phyloP scores from a whole-genome alignment of 2,329 filamentous ascomycete genomes.

The Coleophoma cylindrospora region DNA sequence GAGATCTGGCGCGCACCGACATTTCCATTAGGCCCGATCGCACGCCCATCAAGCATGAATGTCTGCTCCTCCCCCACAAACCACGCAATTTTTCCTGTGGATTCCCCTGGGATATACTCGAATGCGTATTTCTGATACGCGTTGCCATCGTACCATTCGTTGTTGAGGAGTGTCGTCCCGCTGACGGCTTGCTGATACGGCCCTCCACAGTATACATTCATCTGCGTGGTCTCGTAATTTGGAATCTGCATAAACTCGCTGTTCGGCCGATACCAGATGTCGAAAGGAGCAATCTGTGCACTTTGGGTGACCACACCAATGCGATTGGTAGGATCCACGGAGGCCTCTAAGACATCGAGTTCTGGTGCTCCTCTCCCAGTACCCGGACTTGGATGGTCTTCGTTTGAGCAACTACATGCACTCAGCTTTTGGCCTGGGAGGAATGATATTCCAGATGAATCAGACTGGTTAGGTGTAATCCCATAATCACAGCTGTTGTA shows the following conservation, averaged over 20 bases:
- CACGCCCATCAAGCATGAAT: constrained; percentile 44
- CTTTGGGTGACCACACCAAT: constrained; percentile 32
- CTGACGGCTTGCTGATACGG: constrained; percentile 51
- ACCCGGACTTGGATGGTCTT: constrained; percentile 62
- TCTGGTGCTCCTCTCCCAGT: constrained; percentile 62
- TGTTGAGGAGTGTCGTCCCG: constrained; percentile 48
- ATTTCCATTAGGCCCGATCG: constrained; percentile 49
- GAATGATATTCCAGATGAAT: constrained; percentile 56
- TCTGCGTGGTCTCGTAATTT: constrained; percentile 38
- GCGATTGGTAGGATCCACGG: constrained; percentile 29
- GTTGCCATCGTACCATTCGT: constrained; percentile 47
- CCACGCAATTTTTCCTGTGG: constrained; percentile 41
- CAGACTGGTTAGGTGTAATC: constrained; percentile 67
- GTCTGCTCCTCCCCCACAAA: constrained; percentile 44
- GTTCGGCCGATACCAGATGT: constrained; percentile 44
- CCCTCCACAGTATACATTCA: constrained; percentile 48
- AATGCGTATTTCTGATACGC: constrained; percentile 50
- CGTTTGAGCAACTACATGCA: constrained; percentile 57
- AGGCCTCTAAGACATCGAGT: constrained; percentile 66
- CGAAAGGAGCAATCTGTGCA: constrained; percentile 31
- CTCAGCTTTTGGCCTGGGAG: constrained; percentile 65
- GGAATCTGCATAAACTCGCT: constrained; percentile 46
- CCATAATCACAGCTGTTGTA: constrained; percentile 53
- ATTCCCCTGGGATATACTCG: constrained; percentile 45
- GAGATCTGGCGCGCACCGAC: constrained; percentile 40